A percentile compares a stretch with the other conserved stretches of the same genome.
phyloP scores from a whole-genome alignment of 2,329 filamentous ascomycete species.

The Akanthomyces uredinophilus region DNA sequence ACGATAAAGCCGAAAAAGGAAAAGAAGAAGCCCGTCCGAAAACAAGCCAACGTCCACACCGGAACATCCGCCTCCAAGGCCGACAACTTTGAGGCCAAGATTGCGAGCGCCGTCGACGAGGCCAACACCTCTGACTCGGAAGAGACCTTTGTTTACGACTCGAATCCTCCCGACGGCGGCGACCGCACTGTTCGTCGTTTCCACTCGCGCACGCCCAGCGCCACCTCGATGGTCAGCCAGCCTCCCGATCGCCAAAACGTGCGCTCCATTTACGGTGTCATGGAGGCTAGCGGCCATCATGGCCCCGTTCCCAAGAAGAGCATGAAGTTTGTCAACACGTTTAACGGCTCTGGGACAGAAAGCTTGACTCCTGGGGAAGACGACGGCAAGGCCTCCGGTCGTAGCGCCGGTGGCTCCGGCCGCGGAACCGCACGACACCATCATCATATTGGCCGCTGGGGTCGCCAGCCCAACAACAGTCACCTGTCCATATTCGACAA shows the following conservation, averaged over 20 bases:
- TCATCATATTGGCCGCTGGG: conserved; percentile 68
- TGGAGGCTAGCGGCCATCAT: conserved; percentile 48
- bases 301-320: conserved; percentile 62
- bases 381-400: conserved; percentile 57
- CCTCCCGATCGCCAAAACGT: conserved; percentile 54
- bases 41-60: conserved; percentile 64
- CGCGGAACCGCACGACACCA: conserved; percentile 69
- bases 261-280: conserved; percentile 61
- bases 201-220: conserved; percentile 91
- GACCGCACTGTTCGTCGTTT: conserved; percentile 63
- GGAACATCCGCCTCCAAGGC: conserved; percentile 90
- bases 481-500: conserved; percentile 70
- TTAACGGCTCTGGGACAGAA: conserved; percentile 55
- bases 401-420: conserved; percentile 56
- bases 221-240: conserved; percentile 75
- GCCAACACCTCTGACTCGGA: conserved; percentile 95
- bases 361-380: conserved; percentile 55
- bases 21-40: conserved; percentile 73
- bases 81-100: conserved; percentile 95
- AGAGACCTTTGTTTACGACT: conserved; percentile 98
- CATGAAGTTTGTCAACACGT: conserved; percentile 92
- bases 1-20: conserved; percentile 94
- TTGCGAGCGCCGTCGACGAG: conserved; percentile 92
- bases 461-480: conserved; percentile 60
- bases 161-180: conserved; percentile 71